phyloP scores from a whole-genome alignment of 2,329 filamentous ascomycete genomes.

The Coniochaeta sp. region DNA sequence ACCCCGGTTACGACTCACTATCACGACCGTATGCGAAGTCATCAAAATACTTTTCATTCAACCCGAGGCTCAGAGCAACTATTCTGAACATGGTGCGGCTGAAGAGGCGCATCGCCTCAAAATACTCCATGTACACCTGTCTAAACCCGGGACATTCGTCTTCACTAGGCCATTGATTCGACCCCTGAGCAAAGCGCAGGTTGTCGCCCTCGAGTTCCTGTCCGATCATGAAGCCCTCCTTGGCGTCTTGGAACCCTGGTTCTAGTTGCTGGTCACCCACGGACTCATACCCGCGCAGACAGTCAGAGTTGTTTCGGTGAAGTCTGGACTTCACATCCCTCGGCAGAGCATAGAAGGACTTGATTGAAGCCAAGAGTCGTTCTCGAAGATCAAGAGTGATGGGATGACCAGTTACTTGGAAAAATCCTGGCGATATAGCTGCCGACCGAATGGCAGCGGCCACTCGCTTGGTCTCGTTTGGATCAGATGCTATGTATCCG shows the following conservation, averaged over 20 bases:
- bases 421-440: slow-evolving; percentile 21
- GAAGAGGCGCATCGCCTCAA: slow-evolving; percentile 11
- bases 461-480: slow-evolving; percentile 7
- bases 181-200: slow-evolving; percentile 15
- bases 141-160: slow-evolving; percentile 17
- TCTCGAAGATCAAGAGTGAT: slow-evolving; percentile 17
- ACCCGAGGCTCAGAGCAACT: slow-evolving; percentile 13
- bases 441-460: slow-evolving; percentile 12
- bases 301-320: slow-evolving; percentile 12
- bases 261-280: slow-evolving; percentile 17
- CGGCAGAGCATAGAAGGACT: slow-evolving; percentile 22
- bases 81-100: slow-evolving; percentile 17
- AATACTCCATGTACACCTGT: slow-evolving; percentile 18
- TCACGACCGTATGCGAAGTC: slow-evolving; percentile 14
- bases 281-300: slow-evolving; percentile 18
- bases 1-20: slow-evolving; percentile 8
- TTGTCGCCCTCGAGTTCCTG: slow-evolving; percentile 12
- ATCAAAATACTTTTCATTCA: slow-evolving; percentile 14
- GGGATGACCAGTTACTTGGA: slow-evolving; percentile 25
- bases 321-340: slow-evolving; percentile 16
- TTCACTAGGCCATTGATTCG: slow-evolving; percentile 21
- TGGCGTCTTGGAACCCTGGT: slow-evolving; percentile 16
- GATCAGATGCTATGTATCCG: slow-evolving; percentile 11
- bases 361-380: slow-evolving; percentile 16
- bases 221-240: slow-evolving; percentile 24